Base-by-base conservation (phyloP, 305 asterid genomes). In the Fraxinus dipetala region DNA sequence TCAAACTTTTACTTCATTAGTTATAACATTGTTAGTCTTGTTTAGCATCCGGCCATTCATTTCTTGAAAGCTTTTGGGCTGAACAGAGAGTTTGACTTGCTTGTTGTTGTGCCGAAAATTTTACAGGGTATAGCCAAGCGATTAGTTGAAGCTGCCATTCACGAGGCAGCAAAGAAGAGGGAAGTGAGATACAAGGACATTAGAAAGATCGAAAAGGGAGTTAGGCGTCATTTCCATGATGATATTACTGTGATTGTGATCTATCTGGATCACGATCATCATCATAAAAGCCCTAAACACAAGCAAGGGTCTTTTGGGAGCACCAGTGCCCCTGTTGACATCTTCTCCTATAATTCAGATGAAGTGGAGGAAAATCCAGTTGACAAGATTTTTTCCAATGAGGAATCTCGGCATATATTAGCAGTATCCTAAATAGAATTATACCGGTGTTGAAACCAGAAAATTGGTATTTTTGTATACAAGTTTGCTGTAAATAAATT, bases 121-220 rank as follows among this genome's bases (percentile, higher is more conserved):
- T 80, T 87, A 83, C 94, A 96, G 99, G 98, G 99, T 81, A 94
- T 96, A 86, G 98, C 99, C 26, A 94, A 94, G 91, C 92, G 87
- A 87, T 79, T 96, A 79, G 95, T 94, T 32, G 92, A 87, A 72
- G 92, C 97, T 28, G 98, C 99, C 30, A 82, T 94, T 75, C 89
- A 90, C 82, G 94, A 89, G 87, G 98, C 97, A 63, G 98, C 98
- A 9, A 94, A 89, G 91, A 96, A 93, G 90, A 91, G 98, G 90
- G 98, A 96, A 84, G 80, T 94, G 88, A 89, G 94, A 51, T 94
- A 90, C 90, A 87, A 70, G 61, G 98, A 94, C 84, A 92, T 96
- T 3, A 85, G 78, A 87, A 94, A 93, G 89, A 94, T 94, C 2
- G 99, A 92, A 83, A 94, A 81, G 90, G 99, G 99, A 56, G 82